Evolutionary conservation across 75 land plant genomes (phyloP), one percentile per base, ranked within the genome.

Genomic region (Cunninghamia lanceolata): DNA sequence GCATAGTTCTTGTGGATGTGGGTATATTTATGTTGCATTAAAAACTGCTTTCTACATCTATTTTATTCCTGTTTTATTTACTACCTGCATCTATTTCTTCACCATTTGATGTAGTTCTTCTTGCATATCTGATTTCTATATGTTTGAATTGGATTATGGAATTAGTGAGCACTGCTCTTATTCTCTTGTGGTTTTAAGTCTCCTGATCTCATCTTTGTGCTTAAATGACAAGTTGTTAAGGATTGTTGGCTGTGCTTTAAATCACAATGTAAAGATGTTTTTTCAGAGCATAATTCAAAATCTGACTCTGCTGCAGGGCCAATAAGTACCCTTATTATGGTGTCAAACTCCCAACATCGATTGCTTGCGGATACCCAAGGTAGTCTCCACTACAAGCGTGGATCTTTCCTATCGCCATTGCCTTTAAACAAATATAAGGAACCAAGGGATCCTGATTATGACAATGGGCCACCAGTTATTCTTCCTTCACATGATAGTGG

Each of bases 351-450:
- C 4, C 34, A 34, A 25, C 83, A 53, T 76, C 54, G 47, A 28
- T 38, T 39, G 28, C 40, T 40, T 38, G 25, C 85, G 30, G 88
- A 88, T 88, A 35, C 84, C 2, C 88, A 88, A 86, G 89, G 56
- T 21, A 82, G 88, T 30, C 52, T 63, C 14, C 52, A 71, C 38
- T 91, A 77, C 82, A 91, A 85, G 84, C 91, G 94, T 16, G 66
- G 66, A 1, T 83, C 89, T 78, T 52, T 68, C 54, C 85, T 92
- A 34, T 52, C 88, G 53, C 92, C 93, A 59, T 91, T 93, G 21
- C 94, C 96, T 19, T 87, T 97, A 56, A 90, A 87, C 56, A 97
- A 92, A 90, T 94, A 93, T 88, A 88, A 75, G 9, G 87, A 91
- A 47, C 82, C 94, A 52, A 78, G 86, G 39, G 59, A 91, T 19